Percentiles rank a stretch among this genome's conserved stretches.
phyloP scores from a whole-genome alignment of 495 filamentous ascomycete genomes.

The Lentithecium fluviatile region DNA sequence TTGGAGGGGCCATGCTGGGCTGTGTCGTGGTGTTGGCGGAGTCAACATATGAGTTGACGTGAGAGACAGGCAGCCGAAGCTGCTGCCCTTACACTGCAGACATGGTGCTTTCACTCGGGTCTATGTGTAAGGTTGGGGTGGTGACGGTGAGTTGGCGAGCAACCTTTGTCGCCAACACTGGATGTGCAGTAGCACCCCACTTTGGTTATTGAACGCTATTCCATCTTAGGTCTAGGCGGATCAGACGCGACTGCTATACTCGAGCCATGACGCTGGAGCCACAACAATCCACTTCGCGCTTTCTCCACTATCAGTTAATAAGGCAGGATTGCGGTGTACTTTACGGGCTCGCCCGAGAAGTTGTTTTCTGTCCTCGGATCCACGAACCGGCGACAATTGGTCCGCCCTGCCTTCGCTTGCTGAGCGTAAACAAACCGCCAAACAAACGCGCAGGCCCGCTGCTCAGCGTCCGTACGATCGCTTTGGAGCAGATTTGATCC shows the following conservation, averaged over 20 bases:
- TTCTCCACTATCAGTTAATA: no score
- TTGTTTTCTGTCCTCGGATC: not conserved
- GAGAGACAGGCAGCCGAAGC: slow-evolving; percentile 45
- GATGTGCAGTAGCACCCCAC: no score
- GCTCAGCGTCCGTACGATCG: slow-evolving; percentile 6
- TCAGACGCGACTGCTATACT: no score
- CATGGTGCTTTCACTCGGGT: slow-evolving; percentile 15
- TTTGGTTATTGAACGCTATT: no score
- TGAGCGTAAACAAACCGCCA: slow-evolving; percentile 29
- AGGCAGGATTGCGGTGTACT: no score
- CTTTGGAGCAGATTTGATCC: not conserved
- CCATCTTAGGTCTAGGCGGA: no score
- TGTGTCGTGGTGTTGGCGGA: slow-evolving; percentile 32
- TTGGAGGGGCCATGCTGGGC: slow-evolving; percentile 43
- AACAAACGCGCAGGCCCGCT: slow-evolving; percentile 10
- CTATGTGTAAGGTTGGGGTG: not conserved
- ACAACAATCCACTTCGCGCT: no score
- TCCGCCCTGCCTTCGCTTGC: slow-evolving; percentile 8
- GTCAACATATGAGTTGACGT: slow-evolving; percentile 28
- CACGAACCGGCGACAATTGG: not conserved
- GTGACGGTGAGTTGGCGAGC: not conserved
- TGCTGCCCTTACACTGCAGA: slow-evolving; percentile 41
- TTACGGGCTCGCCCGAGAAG: not conserved
- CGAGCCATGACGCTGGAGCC: no score
- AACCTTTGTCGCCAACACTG: not conserved